These are phyloP conservation scores for Jackrogersella minutella DNA, from an alignment of 495 filamentous ascomycete genomes.

Conservation along the genomic window DNA sequence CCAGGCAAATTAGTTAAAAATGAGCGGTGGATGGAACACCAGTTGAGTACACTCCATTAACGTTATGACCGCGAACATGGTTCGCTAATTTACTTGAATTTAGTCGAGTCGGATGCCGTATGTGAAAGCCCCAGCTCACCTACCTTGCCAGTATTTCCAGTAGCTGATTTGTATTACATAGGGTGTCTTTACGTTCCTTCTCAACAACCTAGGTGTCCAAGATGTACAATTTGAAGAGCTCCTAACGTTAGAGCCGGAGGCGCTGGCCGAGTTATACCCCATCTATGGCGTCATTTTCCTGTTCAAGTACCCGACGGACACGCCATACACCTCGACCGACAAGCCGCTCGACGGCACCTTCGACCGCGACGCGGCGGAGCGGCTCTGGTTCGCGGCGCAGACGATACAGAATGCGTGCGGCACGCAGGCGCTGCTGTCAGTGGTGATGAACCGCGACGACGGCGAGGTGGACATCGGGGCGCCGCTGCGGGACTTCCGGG, in stretches of 20 bases:
- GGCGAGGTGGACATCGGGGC: conserved; percentile 61
- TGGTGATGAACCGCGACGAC: conserved; percentile 84
- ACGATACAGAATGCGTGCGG: conserved; percentile 99
- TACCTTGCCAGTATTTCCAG: not conserved
- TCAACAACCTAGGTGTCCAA: conserved; percentile 89
- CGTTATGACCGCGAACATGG: not conserved
- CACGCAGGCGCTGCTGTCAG: conserved; percentile 92
- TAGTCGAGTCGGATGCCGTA: conserved; percentile 95
- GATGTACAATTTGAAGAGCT: conserved; percentile 98
- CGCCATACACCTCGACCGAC: conserved; percentile 64
- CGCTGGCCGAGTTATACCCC: conserved; percentile 77
- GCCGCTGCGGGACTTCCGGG: conserved; percentile 79
- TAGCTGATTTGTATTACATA: conserved; percentile 47
- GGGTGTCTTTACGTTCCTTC: conserved; percentile 97
- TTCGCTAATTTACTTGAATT: conserved; percentile 53
- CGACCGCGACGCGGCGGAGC: conserved; percentile 74
- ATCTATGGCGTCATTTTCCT: conserved; percentile 99
- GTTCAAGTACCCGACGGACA: conserved; percentile 93
- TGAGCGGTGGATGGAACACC: conserved; percentile 68
- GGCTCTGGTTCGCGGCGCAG: conserved; percentile 93
- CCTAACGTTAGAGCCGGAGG: conserved; percentile 83
- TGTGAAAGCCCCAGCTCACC: conserved; percentile 33
- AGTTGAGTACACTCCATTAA: conserved; percentile 49
- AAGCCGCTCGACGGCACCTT: conserved; percentile 79
- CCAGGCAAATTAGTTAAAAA: conserved; percentile 45